phyloP scores from a whole-genome alignment of 2,329 filamentous ascomycete genomes.

The Fusarium mexicanum region DNA sequence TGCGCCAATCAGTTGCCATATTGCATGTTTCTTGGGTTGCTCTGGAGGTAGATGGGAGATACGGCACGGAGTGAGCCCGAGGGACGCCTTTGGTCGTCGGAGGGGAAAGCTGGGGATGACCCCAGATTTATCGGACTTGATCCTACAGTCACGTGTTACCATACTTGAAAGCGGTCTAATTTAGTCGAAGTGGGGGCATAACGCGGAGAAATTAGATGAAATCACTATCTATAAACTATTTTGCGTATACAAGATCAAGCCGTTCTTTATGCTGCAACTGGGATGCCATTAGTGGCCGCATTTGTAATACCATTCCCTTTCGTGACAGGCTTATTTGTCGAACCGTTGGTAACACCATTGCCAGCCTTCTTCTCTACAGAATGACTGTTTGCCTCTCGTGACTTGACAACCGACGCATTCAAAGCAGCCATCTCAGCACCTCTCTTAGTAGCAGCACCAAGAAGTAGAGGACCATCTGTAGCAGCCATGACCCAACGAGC shows the following conservation, averaged over 20 bases:
- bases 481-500: slow-evolving; percentile 45
- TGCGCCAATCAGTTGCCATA: slow-evolving; percentile 18
- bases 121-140: slow-evolving; percentile 9
- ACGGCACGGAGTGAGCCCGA: slow-evolving; percentile 14
- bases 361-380: neutral
- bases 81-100: neutral
- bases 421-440: slow-evolving; percentile 39
- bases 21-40: neutral
- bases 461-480: slow-evolving; percentile 42
- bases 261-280: neutral
- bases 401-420: slow-evolving; percentile 25
- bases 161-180: neutral
- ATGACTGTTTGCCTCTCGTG: neutral
- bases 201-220: neutral
- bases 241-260: neutral
- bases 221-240: neutral
- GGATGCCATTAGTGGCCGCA: neutral
- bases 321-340: neutral
- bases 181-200: neutral
- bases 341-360: neutral
- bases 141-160: slow-evolving; percentile 10
- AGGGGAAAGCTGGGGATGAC: neutral
- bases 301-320: neutral
- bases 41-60: neutral
- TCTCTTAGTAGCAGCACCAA: slow-evolving; percentile 41